Evolutionary conservation across 192 early-diverging fungal species (phyloP), one percentile per base, ranked within the genome.

Genomic region (Entomortierella lignicola): DNA sequence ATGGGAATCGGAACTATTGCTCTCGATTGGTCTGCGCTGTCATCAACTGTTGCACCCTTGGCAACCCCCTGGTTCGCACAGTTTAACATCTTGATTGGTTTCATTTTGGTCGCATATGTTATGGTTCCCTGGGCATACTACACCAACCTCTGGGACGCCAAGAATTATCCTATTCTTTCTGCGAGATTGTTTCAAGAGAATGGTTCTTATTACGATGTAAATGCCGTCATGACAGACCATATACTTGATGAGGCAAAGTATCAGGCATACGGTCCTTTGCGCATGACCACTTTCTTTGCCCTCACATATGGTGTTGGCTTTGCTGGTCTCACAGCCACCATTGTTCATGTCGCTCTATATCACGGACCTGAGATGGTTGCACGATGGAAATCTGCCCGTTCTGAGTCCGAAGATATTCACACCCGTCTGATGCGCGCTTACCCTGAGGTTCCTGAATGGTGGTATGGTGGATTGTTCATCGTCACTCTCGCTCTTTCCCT

Each of bases 271-370:
- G 53, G 77, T 52, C 50, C 77, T 72, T 34, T 74, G 71, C 31
- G 54, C 79, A 79, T 79, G 66, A 61, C 57, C 18, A 50, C 74
- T 13, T 81, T 87, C 63, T 85, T 85, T 63, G 82, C 82, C 21
- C 43, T 87, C 21, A 75, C 83, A 39, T 90, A 86, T 48, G 81
- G 77, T 63, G 73, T 86, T n/a, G 81, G 81, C 25, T 88, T 91
- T 63, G 80, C 89, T 25, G 82, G 79, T 42, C 57, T 93, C 60
- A 82, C 85, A n/a, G 72, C 87, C 25, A 62, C 85, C 2, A 13
- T 94, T 6, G 77, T 81, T n/a, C 91, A 94, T 59, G 83, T 84
- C 18, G 47, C 43, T 12, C 67, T 94, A 15, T 90, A 85, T 79
- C 85, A 91, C 51, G 87, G 91, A 23, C 60, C 63, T 39, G 80